phyloP scores from a whole-genome alignment of 345 rosid genomes.

The Atalantia buxifolia region DNA sequence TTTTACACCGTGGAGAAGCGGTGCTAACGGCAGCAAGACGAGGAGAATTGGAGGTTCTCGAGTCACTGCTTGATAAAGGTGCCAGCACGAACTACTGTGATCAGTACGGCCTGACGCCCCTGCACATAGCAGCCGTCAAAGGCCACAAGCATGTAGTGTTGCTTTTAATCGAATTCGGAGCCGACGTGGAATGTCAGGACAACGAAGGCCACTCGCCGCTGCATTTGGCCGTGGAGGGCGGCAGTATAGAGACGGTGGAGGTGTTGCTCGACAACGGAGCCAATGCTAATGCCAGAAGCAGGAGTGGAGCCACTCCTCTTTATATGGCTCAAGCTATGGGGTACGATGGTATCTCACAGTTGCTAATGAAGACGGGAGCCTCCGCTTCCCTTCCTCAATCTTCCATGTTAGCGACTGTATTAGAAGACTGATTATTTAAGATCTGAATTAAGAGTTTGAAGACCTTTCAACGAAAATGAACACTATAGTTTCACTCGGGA shows the following conservation, averaged over 20 bases:
- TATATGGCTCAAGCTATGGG: conserved; percentile 37
- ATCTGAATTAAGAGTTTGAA: background rate
- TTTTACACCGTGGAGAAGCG: conserved; percentile 31
- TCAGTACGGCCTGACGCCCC: conserved; percentile 42
- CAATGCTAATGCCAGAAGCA: conserved; percentile 31
- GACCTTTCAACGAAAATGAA: background rate
- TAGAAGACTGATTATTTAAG: background rate
- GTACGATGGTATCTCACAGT: conserved; percentile 19
- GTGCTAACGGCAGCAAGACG: conserved; percentile 47
- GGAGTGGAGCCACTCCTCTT: conserved; percentile 37
- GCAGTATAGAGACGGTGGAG: conserved; percentile 35
- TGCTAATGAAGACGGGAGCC: conserved; percentile 31
- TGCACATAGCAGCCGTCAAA: conserved; percentile 54
- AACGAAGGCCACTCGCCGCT: conserved; percentile 45
- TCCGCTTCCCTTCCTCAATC: background rate
- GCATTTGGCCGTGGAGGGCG: conserved; percentile 54
- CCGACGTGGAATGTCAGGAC: conserved; percentile 35
- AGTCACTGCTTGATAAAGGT: conserved; percentile 23
- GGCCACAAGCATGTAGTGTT: conserved; percentile 34
- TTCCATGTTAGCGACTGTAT: background rate
- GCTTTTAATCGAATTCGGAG: conserved; percentile 33
- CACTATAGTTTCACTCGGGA: background rate
- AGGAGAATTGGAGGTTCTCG: conserved; percentile 28
- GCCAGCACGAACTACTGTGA: conserved; percentile 27
- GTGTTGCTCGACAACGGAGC: conserved; percentile 42